phyloP scores from a whole-genome alignment of 305 asterid species.

The Fraxinus xanthoxyloides region DNA sequence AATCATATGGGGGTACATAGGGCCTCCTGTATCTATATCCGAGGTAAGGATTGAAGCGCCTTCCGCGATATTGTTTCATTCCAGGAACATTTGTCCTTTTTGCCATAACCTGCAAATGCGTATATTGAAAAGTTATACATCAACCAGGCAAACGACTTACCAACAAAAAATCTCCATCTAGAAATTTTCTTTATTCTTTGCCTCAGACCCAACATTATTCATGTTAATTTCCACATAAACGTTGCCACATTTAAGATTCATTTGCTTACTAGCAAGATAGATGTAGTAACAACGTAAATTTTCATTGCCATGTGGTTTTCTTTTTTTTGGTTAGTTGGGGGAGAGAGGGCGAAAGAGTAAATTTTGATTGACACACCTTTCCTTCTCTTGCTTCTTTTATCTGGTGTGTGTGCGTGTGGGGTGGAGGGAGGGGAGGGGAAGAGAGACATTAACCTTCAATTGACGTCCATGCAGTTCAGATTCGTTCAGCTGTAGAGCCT shows the following conservation, averaged over 20 bases:
- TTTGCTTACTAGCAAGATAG: not conserved
- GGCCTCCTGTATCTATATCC: slow-evolving; percentile 19
- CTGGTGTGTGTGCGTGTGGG: no score
- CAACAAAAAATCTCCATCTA: not conserved
- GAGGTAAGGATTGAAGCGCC: slow-evolving; percentile 19
- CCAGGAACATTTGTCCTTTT: slow-evolving; percentile 27
- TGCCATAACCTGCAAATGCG: slow-evolving; percentile 14
- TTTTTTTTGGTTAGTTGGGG: not conserved
- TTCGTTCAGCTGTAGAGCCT: slow-evolving; percentile 17
- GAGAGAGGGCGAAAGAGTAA: not conserved
- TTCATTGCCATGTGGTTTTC: not conserved
- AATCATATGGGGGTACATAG: slow-evolving; percentile 25
- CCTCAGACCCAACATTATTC: not conserved
- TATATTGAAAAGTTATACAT: not conserved
- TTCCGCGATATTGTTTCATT: slow-evolving; percentile 19
- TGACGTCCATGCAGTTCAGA: slow-evolving; percentile 25
- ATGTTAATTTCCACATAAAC: not conserved
- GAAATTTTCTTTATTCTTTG: not conserved
- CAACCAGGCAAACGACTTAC: not conserved
- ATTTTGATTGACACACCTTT: not conserved
- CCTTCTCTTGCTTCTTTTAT: not conserved
- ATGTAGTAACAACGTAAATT: not conserved
- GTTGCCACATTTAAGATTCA: not conserved
- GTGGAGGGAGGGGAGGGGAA: no score
- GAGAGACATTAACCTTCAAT: slow-evolving; percentile 2